A percentile compares a stretch with the other conserved stretches of the same genome.
Conservation (phyloP, 192 early-diverging fungal genomes). For the Backusella tuberculispora region DNA sequence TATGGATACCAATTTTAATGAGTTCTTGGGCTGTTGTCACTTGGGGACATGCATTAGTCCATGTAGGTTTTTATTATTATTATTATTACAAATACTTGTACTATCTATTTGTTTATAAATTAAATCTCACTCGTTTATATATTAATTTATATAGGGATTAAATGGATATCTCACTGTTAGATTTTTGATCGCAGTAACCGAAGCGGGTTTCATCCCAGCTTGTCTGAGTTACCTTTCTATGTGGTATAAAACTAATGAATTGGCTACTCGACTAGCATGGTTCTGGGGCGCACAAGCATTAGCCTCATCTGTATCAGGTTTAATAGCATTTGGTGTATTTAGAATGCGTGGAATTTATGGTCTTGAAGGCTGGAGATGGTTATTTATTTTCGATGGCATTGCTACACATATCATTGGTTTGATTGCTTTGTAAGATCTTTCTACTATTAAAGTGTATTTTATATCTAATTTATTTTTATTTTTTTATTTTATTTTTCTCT, state of each 20-base stretch:
- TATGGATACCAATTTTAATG: slow-evolving; percentile 55
- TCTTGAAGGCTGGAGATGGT: slow-evolving; percentile 65
- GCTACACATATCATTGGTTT: slow-evolving; percentile 56
- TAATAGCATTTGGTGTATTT: slow-evolving; percentile 61
- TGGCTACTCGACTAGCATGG: slow-evolving; percentile 53
- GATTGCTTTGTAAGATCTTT: slow-evolving; percentile 43
- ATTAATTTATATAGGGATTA: slow-evolving; percentile 25
- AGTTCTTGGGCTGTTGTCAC: slow-evolving; percentile 26
- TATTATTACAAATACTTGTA: neutral
- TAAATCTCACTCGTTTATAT: neutral
- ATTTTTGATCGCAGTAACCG: slow-evolving; percentile 49
- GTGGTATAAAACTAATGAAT: slow-evolving; percentile 55
- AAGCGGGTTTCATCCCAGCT: slow-evolving; percentile 47
- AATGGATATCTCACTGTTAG: slow-evolving; percentile 47
- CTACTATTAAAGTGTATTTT: neutral
- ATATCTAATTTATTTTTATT: neutral
- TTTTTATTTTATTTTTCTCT: neutral
- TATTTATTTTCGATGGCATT: slow-evolving; percentile 66
- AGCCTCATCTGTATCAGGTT: slow-evolving; percentile 54
- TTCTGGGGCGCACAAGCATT: slow-evolving; percentile 56
- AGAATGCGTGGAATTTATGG: slow-evolving; percentile 55
- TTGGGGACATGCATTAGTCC: slow-evolving; percentile 18
- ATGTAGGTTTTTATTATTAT: neutral
- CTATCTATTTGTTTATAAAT: neutral
- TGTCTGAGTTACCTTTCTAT: slow-evolving; percentile 48